Evolutionary conservation across 73 alveolate genomes (phyloP).

Genomic region (Tetrahymena malaccensis): DNA sequence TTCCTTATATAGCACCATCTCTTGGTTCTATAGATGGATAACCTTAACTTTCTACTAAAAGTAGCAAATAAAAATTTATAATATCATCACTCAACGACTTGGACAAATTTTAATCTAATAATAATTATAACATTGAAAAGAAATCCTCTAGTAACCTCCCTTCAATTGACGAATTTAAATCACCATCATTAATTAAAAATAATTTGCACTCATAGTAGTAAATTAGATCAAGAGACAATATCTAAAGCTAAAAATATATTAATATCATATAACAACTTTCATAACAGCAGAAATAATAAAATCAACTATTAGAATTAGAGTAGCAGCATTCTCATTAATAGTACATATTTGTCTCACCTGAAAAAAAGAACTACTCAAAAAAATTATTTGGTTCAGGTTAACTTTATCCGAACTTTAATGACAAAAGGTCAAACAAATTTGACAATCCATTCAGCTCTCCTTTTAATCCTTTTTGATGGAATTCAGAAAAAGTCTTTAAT

Average conservation of each 20-base stretch:
- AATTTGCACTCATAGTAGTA: too few species aligned
- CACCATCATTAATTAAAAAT: neutral
- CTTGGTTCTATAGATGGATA: neutral
- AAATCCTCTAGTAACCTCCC: neutral
- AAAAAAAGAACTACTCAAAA: neutral
- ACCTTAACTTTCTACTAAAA: neutral
- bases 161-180: neutral
- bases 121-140: neutral
- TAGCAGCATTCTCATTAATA: too few species aligned
- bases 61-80: too few species aligned
- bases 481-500: too few species aligned
- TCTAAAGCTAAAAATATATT: too few species aligned
- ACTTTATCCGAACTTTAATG: neutral
- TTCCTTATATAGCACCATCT: neutral
- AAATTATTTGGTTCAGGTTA: neutral
- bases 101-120: neutral
- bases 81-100: neutral
- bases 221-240: neutral
- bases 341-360: neutral
- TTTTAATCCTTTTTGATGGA: neutral
- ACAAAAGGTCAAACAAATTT: neutral
- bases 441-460: neutral
- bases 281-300: too few species aligned
- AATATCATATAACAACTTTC: neutral
- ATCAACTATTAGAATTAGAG: neutral